A percentile compares a stretch with the other conserved stretches of the same genome.
Conservation (phyloP, 2,329 filamentous ascomycete genomes). For the Cordyceps farinosa region DNA sequence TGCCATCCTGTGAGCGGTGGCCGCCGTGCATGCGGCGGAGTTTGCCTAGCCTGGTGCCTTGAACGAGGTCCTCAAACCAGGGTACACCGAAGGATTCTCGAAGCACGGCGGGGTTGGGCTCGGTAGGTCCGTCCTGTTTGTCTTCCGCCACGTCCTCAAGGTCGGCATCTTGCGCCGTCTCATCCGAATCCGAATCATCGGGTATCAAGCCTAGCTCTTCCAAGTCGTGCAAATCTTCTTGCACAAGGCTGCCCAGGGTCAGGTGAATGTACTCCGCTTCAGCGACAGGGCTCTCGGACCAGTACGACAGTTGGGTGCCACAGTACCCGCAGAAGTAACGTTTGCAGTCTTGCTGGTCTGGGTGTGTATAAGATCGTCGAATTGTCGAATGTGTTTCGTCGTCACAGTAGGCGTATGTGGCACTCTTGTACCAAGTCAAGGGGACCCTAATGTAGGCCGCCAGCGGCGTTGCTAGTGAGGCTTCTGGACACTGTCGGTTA, state of each 20-base stretch:
- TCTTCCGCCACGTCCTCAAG: constrained; percentile 24
- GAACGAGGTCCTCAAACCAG: constrained; percentile 81
- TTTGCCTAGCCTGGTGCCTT: constrained; percentile 68
- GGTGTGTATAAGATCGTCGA: constrained; percentile 62
- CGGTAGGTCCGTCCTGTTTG: constrained; percentile 24
- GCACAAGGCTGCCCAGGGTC: constrained; percentile 71
- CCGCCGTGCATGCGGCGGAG: constrained; percentile 60
- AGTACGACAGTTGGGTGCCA: constrained; percentile 79
- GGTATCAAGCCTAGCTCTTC: constrained; percentile 74
- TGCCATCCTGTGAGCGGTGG: constrained; percentile 56
- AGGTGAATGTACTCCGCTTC: constrained; percentile 79
- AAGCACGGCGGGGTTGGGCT: constrained; percentile 30
- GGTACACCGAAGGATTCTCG: constrained; percentile 67
- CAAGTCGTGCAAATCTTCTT: constrained; percentile 67
- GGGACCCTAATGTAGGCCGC: constrained; percentile 82
- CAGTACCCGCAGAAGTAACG: constrained; percentile 90
- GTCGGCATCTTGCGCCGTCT: constrained; percentile 28
- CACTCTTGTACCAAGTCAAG: constrained; percentile 73
- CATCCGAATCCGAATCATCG: constrained; percentile 30
- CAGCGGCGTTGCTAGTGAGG: constrained; percentile 66
- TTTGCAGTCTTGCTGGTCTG: constrained; percentile 54
- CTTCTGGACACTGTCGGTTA: constrained; percentile 43
- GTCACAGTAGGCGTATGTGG: constrained; percentile 69
- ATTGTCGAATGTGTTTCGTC: constrained; percentile 71
- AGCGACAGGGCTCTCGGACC: constrained; percentile 67